Conservation (phyloP, 2,329 filamentous ascomycete genomes). For the Hysterium pulicare region DNA sequence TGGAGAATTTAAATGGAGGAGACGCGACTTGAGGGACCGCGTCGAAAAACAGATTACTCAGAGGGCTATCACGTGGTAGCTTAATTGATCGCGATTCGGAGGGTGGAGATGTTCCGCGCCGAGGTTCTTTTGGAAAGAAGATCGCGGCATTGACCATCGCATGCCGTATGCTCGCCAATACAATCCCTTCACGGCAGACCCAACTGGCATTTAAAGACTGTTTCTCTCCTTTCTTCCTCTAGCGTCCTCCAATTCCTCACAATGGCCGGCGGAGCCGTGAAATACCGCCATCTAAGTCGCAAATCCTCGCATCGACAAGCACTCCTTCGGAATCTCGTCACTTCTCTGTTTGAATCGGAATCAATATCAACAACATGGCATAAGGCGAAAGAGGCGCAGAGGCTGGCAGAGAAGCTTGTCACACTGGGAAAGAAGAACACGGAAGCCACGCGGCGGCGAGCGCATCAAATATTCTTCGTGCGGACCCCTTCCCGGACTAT, state of each 20-base stretch:
- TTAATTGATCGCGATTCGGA: constrained; percentile 9
- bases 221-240: constrained; percentile 4
- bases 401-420: constrained; percentile 88
- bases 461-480: constrained; percentile 84
- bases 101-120: constrained; percentile 3
- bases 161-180: no score
- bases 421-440: constrained; percentile 93
- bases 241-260: constrained; percentile 17
- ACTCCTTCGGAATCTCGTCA: constrained; percentile 91
- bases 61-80: constrained; percentile 8
- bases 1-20: constrained; percentile 24
- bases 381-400: constrained; percentile 96
- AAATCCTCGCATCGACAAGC: constrained; percentile 85
- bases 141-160: no score
- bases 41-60: constrained; percentile 16
- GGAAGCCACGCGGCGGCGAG: constrained; percentile 70
- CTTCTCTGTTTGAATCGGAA: constrained; percentile 89
- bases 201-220: no score
- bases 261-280: constrained; percentile 84
- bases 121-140: neutral
- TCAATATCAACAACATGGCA: constrained; percentile 91
- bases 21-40: constrained; percentile 20
- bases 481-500: constrained; percentile 32
- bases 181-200: no score
- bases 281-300: constrained; percentile 85